These are phyloP conservation scores for Clathrus columnatus DNA, from an alignment of 768 basidiomycete species.

Conservation along the genomic window DNA sequence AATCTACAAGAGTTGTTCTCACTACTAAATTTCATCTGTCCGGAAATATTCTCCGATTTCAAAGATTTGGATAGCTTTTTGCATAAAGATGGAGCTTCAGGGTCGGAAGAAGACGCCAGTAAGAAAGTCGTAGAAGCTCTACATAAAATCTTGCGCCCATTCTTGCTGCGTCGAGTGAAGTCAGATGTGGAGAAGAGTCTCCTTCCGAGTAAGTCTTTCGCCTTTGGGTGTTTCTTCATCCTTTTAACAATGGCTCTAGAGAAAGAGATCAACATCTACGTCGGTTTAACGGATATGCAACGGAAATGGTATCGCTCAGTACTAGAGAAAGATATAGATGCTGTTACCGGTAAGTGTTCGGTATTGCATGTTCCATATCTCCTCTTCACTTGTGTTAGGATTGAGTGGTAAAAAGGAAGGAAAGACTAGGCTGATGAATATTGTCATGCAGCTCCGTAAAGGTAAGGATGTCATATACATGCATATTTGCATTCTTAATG, in stretches of 20 bases:
- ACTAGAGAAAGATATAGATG: conserved; percentile 96
- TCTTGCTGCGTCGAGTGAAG: conserved; percentile 90
- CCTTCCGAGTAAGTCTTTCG: conserved; percentile 59
- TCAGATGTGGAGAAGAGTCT: conserved; percentile 94
- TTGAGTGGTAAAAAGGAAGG: conserved; percentile 97
- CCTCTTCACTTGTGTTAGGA: conserved; percentile 32
- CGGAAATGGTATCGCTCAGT: conserved; percentile 96
- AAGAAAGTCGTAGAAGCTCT: conserved; percentile 93
- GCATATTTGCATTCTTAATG: not conserved
- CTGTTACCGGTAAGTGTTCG: conserved; percentile 70
- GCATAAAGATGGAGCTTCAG: conserved; percentile 65
- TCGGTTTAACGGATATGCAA: conserved; percentile 96
- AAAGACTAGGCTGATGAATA: conserved; percentile 94
- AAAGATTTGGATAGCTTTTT: conserved; percentile 89
- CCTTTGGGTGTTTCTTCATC: not conserved
- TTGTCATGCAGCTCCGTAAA: conserved; percentile 81
- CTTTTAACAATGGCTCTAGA: conserved; percentile 35
- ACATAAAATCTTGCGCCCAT: conserved; percentile 93
- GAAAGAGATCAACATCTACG: conserved; percentile 98
- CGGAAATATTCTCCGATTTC: conserved; percentile 90
- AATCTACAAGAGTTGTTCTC: conserved; percentile 94
- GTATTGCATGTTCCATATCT: not conserved
- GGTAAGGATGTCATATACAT: conserved; percentile 2
- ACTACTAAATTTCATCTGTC: conserved; percentile 89
- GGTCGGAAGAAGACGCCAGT: conserved; percentile 67